phyloP scores from a whole-genome alignment of 2,329 filamentous ascomycete genomes.

The Fusarium longipes region DNA sequence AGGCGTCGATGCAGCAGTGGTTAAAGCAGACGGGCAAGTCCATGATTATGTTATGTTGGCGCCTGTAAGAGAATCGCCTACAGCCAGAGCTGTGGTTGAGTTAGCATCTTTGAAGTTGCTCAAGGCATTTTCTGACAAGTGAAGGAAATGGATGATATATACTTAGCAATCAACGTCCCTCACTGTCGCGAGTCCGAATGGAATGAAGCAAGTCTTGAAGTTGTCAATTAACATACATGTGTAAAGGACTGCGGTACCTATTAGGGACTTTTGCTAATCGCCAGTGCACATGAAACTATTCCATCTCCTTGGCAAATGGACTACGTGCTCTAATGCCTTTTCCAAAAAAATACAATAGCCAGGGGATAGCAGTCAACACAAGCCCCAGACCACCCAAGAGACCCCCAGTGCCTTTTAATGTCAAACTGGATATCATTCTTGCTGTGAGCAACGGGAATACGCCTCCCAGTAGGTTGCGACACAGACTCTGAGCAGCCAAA shows the following conservation, averaged over 20 bases:
- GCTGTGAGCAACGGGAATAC: constrained; percentile 84
- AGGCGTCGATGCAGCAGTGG: constrained; percentile 1
- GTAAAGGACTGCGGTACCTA: no score
- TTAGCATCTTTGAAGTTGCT: constrained; percentile 14
- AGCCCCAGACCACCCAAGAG: constrained; percentile 70
- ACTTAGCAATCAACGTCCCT: not conserved
- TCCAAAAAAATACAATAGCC: constrained; percentile 74
- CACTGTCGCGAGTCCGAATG: fast-evolving
- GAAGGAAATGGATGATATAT: not conserved
- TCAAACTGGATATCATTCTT: constrained; percentile 71
- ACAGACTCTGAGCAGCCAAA: constrained; percentile 87
- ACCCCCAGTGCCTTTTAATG: constrained; percentile 70
- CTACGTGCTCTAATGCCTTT: constrained; percentile 70
- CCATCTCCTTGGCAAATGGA: constrained; percentile 62
- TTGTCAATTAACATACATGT: no score
- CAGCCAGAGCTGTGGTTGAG: constrained; percentile 22
- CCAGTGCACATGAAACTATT: no score
- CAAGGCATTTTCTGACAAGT: not conserved
- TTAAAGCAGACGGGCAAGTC: constrained; percentile 26
- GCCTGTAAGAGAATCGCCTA: constrained; percentile 4
- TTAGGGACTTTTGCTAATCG: no score
- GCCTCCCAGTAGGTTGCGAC: constrained; percentile 84
- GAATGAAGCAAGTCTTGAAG: no score
- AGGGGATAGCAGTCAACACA: constrained; percentile 73
- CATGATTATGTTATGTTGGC: constrained; percentile 27